Evolutionary conservation across 1,284 basidiomycete genomes (phyloP).

Genomic region (Microbotryum intermedium): DNA sequence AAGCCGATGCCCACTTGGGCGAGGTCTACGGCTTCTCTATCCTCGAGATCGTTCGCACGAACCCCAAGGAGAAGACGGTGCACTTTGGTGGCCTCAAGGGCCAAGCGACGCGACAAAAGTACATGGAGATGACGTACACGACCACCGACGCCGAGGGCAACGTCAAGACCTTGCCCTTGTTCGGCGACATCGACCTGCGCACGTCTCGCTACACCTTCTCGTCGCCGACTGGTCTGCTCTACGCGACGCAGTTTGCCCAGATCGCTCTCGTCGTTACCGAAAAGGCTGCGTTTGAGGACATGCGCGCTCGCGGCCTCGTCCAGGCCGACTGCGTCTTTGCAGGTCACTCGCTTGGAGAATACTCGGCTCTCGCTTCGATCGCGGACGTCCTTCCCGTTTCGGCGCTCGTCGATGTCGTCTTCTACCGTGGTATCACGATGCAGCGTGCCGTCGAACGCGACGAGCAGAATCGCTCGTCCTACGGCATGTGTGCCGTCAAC

Average conservation of each 20-base stretch:
- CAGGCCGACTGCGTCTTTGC: conserved; percentile 88
- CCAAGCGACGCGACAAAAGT: conserved; percentile 91
- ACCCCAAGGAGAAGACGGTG: conserved; percentile 93
- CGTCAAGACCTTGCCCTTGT: conserved; percentile 86
- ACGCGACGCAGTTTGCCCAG: conserved; percentile 96
- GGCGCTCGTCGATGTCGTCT: conserved; percentile 84
- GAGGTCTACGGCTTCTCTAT: conserved; percentile 97
- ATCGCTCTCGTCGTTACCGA: conserved; percentile 96
- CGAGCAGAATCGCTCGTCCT: conserved; percentile 81
- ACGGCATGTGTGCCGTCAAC: conserved; percentile 98
- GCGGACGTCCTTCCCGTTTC: conserved; percentile 92
- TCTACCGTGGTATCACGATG: conserved; percentile 99
- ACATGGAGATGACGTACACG: conserved; percentile 99
- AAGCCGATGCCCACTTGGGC: conserved; percentile 83
- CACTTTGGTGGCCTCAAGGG: conserved; percentile 99
- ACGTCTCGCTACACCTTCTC: conserved; percentile 95
- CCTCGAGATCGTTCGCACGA: conserved; percentile 90
- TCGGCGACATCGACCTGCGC: conserved; percentile 70
- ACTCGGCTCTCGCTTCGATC: conserved; percentile 93
- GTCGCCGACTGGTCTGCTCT: conserved; percentile 87
- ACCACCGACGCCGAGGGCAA: conserved; percentile 80
- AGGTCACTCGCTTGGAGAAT: conserved; percentile 96
- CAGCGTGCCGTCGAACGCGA: conserved; percentile 95
- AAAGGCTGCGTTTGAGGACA: conserved; percentile 87
- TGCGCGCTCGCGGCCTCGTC: conserved; percentile 90